A percentile compares a stretch with the other conserved stretches of the same genome.
Evolutionary conservation across 208 protist species (phyloP).

Genomic region (Crithidia bombi): DNA sequence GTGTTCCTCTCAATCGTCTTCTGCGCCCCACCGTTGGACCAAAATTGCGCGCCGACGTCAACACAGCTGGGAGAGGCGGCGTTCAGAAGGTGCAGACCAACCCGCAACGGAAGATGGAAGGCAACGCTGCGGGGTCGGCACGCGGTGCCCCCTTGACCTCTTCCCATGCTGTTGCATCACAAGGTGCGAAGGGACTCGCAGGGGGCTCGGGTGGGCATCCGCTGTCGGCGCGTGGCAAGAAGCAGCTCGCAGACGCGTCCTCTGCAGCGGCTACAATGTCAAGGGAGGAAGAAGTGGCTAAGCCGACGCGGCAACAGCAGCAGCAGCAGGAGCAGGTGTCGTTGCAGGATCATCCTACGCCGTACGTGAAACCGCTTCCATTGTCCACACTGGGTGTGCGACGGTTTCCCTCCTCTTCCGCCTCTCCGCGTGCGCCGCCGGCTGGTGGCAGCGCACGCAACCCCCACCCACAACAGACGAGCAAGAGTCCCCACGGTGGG

Average conservation of each 20-base stretch:
- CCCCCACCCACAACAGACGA: not conserved
- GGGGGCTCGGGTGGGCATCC: not conserved
- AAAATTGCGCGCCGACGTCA: not conserved
- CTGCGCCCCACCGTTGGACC: constrained; percentile 10
- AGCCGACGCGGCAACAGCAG: not conserved
- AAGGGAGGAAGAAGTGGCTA: not conserved
- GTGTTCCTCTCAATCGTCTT: not conserved
- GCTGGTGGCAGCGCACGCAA: not conserved
- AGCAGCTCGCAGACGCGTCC: not conserved
- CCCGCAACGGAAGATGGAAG: not conserved
- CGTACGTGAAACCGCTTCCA: constrained; percentile 30
- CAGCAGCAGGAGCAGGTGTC: not conserved
- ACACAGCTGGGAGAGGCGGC: not conserved
- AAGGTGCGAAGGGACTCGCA: not conserved
- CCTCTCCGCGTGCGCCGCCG: not conserved
- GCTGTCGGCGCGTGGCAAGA: constrained; percentile 8
- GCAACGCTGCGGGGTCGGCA: not conserved
- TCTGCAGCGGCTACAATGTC: not conserved
- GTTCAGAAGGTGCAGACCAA: not conserved
- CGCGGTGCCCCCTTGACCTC: not conserved
- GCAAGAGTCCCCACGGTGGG: not conserved
- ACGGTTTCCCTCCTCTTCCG: not conserved
- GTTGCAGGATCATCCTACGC: not conserved
- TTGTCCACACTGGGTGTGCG: constrained; percentile 2
- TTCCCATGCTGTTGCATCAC: not conserved